phyloP scores from a whole-genome alignment of 2,329 filamentous ascomycete species.

The Pseudogymnoascus sp. region DNA sequence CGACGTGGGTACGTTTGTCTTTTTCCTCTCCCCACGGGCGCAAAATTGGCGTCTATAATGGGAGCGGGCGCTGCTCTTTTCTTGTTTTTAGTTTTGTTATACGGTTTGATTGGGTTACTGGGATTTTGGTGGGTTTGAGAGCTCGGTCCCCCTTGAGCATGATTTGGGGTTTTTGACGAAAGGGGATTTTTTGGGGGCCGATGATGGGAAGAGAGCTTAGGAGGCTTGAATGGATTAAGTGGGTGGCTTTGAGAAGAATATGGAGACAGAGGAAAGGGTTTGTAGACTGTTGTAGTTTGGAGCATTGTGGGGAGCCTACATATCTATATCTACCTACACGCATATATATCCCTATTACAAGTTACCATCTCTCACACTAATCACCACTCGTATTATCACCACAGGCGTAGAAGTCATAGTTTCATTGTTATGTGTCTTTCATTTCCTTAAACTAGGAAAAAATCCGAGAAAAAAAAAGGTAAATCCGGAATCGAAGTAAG shows the following conservation, averaged over 20 bases:
- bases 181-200: neutral
- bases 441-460: conserved; percentile 3
- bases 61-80: neutral
- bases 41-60: conserved; percentile 5
- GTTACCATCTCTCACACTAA: neutral
- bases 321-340: neutral
- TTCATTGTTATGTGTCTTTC: neutral
- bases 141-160: neutral
- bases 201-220: neutral
- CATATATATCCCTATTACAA: neutral
- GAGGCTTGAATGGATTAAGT: neutral
- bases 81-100: neutral
- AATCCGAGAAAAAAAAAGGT: neutral
- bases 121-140: neutral
- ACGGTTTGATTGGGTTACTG: neutral
- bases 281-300: neutral
- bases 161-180: neutral
- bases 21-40: neutral
- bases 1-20: neutral
- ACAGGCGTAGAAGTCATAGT: neutral
- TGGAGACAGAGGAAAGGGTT: neutral
- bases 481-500: neutral
- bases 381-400: too few relatives aligned
- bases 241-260: neutral
- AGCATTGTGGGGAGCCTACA: neutral